Percentiles rank a stretch among this genome's conserved stretches.
phyloP scores from a whole-genome alignment of 257 asterid species.

The Buddleja alternifolia region DNA sequence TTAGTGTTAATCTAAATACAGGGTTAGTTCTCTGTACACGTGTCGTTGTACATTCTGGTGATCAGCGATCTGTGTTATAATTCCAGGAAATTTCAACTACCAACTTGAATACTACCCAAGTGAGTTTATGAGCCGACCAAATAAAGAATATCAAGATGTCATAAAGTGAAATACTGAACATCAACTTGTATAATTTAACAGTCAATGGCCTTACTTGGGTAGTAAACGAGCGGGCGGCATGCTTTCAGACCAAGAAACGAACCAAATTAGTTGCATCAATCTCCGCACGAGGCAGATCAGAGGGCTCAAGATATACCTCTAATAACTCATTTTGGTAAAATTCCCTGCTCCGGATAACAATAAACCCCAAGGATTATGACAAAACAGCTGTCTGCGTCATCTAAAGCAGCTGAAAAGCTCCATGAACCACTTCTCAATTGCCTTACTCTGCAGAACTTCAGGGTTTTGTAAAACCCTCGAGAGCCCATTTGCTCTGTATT shows the following conservation, averaged over 20 bases:
- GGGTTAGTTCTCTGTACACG: conserved; percentile 66
- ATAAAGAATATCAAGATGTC: too few species aligned
- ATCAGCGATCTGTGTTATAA: conserved; percentile 36
- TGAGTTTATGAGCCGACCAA: too few species aligned
- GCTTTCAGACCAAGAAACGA: not conserved
- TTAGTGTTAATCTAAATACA: conserved; percentile 50
- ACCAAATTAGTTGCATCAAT: conserved; percentile 26
- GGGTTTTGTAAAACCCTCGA: conserved; percentile 46
- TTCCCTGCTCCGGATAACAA: conserved; percentile 25
- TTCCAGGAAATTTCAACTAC: conserved; percentile 7
- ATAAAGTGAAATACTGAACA: too few species aligned
- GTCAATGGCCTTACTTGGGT: too few species aligned
- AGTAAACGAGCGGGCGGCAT: not conserved
- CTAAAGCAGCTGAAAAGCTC: conserved; percentile 38
- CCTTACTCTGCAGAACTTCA: conserved; percentile 39
- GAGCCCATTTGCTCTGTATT: conserved; percentile 39
- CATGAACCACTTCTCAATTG: conserved; percentile 28
- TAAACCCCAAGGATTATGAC: conserved; percentile 28
- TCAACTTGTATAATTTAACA: too few species aligned
- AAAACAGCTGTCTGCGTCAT: conserved; percentile 34
- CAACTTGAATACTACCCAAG: too few species aligned
- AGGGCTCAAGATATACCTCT: conserved; percentile 29
- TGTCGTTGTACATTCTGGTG: conserved; percentile 36
- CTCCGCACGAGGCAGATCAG: conserved; percentile 26
- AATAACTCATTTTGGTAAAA: conserved; percentile 25